Percentiles rank a stretch among this genome's conserved stretches.
Conservation (phyloP, 345 rosid species). For the Microthlaspi erraticum region DNA sequence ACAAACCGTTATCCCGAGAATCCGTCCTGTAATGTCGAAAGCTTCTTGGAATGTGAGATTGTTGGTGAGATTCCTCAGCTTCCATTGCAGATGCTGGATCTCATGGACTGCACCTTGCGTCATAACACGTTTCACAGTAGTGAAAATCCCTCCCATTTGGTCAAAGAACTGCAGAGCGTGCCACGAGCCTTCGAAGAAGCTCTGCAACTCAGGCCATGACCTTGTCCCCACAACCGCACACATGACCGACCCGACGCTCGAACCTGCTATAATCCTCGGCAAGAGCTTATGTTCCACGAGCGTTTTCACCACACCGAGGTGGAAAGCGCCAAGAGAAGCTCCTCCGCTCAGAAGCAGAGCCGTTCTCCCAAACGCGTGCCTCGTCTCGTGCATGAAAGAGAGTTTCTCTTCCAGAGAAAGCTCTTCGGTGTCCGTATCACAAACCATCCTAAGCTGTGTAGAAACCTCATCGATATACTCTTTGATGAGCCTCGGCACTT, state of each 20-base stretch:
- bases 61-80: slow-evolving; percentile 85
- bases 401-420: slow-evolving; percentile 92
- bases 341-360: slow-evolving; percentile 98
- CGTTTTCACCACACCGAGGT: slow-evolving; percentile 90
- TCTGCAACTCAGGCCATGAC: slow-evolving; percentile 97
- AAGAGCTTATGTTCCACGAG: slow-evolving; percentile 86
- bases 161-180: slow-evolving; percentile 87
- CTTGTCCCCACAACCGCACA: slow-evolving; percentile 83
- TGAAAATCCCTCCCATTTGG: slow-evolving; percentile 86
- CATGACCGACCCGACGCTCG: slow-evolving; percentile 94
- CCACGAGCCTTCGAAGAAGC: slow-evolving; percentile 90
- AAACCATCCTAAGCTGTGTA: slow-evolving; percentile 92
- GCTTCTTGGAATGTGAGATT: slow-evolving; percentile 99
- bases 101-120: slow-evolving; percentile 94
- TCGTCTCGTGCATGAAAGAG: slow-evolving; percentile 92
- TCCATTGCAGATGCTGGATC: slow-evolving; percentile 87
- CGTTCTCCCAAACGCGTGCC: slow-evolving; percentile 96
- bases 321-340: slow-evolving; percentile 98
- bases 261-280: slow-evolving; percentile 92
- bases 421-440: slow-evolving; percentile 85
- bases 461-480: slow-evolving; percentile 94
- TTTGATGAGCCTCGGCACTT: slow-evolving; percentile 83
- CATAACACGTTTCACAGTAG: slow-evolving; percentile 85
- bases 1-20: slow-evolving; percentile 95
- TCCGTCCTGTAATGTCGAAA: slow-evolving; percentile 91